Conservation (phyloP, 2,329 filamentous ascomycete species). For the Alternaria metachromatica region DNA sequence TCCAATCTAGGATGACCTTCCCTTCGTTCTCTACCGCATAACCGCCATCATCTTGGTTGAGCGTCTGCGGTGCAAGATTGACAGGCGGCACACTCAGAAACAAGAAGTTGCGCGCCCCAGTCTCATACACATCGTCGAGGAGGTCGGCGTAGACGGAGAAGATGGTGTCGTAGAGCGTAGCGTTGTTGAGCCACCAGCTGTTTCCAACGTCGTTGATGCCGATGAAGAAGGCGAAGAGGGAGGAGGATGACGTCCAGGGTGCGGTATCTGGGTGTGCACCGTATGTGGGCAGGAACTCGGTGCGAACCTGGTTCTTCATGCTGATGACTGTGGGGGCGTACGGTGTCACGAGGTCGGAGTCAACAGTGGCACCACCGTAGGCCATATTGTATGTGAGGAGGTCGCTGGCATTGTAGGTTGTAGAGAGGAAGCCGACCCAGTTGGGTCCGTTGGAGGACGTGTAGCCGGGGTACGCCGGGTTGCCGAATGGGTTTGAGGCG, state of each 20-base stretch:
- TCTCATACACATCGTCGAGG: constrained; percentile 51
- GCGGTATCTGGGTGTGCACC: constrained; percentile 39
- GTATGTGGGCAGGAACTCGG: constrained; percentile 53
- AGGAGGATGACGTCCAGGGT: constrained; percentile 54
- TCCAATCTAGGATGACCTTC: constrained; percentile 60
- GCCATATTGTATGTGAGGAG: constrained; percentile 61
- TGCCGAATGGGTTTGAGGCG: constrained; percentile 64
- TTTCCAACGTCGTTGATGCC: constrained; percentile 65
- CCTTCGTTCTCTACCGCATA: constrained; percentile 43
- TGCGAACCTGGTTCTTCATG: constrained; percentile 59
- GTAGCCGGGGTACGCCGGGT: constrained; percentile 60
- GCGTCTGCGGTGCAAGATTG: constrained; percentile 60
- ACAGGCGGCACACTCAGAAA: constrained; percentile 57
- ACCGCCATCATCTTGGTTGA: constrained; percentile 45
- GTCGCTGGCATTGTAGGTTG: constrained; percentile 49
- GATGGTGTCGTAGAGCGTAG: constrained; percentile 42
- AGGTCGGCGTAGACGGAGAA: constrained; percentile 48
- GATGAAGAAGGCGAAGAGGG: constrained; percentile 61
- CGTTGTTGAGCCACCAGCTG: constrained; percentile 52
- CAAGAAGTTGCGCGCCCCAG: constrained; percentile 58
- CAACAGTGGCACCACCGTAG: constrained; percentile 55
- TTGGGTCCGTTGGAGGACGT: constrained; percentile 58
- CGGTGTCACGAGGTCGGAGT: constrained; percentile 54
- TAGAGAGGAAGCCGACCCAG: constrained; percentile 59
- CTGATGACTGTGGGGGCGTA: constrained; percentile 58